phyloP scores from a whole-genome alignment of 257 asterid species.

The Osmanthus fragrans region DNA sequence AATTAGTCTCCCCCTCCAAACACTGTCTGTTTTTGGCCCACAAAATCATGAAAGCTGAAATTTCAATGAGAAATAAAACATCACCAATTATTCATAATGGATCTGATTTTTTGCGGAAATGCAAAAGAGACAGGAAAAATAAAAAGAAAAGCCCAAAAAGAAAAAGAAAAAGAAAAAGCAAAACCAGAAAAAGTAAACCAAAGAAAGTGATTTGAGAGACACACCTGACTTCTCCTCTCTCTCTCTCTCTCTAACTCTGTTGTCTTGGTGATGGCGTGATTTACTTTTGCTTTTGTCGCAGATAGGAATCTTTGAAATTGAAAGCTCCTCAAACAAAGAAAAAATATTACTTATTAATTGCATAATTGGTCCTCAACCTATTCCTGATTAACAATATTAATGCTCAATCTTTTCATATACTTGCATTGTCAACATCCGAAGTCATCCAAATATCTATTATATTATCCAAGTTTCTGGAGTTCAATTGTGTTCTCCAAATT shows the following conservation, averaged over 20 bases:
- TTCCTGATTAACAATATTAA: background rate
- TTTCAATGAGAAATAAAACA: background rate
- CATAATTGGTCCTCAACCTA: background rate
- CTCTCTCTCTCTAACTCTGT: background rate
- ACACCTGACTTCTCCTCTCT: background rate
- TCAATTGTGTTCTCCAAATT: no score
- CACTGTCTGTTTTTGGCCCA: slow-evolving; percentile 5
- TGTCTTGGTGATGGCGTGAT: slow-evolving; percentile 43
- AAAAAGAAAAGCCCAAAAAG: background rate
- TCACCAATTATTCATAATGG: background rate
- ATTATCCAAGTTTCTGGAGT: background rate
- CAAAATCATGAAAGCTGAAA: background rate
- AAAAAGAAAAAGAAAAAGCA: background rate
- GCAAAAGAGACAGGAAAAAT: background rate
- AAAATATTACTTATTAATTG: background rate
- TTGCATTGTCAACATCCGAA: background rate
- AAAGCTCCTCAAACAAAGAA: slow-evolving; percentile 29
- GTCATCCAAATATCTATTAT: background rate
- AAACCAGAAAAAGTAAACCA: background rate
- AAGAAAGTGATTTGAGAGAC: slow-evolving; percentile 17
- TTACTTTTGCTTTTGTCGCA: slow-evolving; percentile 67
- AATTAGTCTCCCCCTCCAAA: background rate
- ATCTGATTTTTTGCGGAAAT: background rate
- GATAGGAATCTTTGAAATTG: slow-evolving; percentile 73
- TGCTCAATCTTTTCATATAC: background rate